Evolutionary conservation across 352 stramenopile species (phyloP).

Genomic region (Phytopythium cucurbitacearum): DNA sequence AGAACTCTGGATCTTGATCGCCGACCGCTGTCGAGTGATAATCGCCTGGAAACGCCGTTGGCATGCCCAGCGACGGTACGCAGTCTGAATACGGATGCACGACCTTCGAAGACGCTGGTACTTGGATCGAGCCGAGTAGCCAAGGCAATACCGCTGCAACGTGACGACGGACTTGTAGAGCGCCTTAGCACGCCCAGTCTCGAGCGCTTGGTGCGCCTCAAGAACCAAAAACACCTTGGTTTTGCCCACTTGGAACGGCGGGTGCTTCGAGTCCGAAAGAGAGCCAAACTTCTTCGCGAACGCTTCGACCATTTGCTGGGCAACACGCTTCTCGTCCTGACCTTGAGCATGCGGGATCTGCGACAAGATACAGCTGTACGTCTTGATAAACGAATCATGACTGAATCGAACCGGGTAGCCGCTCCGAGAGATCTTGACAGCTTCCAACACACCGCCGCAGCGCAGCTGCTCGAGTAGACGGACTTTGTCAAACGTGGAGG

Average conservation of each 20-base stretch:
- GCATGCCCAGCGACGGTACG: conserved; percentile 46
- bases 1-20: conserved; percentile 45
- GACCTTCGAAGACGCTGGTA: conserved; percentile 51
- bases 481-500: conserved; percentile 52
- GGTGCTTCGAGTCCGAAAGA: conserved; percentile 32
- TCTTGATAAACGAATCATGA: conserved; percentile 91
- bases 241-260: conserved; percentile 76
- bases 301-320: conserved; percentile 35
- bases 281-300: conserved; percentile 35
- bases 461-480: conserved; percentile 81
- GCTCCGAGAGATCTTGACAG: conserved; percentile 85
- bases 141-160: conserved; percentile 68
- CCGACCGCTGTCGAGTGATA: conserved; percentile 33
- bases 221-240: conserved; percentile 79
- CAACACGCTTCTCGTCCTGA: conserved; percentile 49
- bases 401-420: conserved; percentile 93
- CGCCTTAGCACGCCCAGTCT: conserved; percentile 52
- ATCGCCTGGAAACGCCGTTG: conserved; percentile 35
- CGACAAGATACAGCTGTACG: conserved; percentile 65
- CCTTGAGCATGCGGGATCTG: conserved; percentile 31
- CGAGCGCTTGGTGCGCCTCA: conserved; percentile 62
- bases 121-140: conserved; percentile 39
- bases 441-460: conserved; percentile 86
- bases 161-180: conserved; percentile 72
- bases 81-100: conserved; percentile 47